A percentile compares a stretch with the other conserved stretches of the same genome.
phyloP scores from a whole-genome alignment of 257 asterid species.

The Gentiana dahurica region DNA sequence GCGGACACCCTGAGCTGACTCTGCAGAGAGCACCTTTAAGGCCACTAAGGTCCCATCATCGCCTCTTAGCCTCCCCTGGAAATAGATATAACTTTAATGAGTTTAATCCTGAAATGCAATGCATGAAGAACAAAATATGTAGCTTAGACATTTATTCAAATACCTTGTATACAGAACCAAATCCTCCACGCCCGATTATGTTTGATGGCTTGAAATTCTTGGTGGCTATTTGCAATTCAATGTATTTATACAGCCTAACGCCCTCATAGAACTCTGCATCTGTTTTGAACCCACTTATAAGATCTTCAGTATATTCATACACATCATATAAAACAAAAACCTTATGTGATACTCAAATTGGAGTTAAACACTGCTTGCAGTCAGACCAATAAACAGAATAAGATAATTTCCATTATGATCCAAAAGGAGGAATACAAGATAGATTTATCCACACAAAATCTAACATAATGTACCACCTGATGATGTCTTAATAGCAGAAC shows the following conservation, averaged over 20 bases:
- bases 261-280: constrained; percentile 46
- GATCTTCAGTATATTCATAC: not conserved
- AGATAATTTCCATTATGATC: too few relatives aligned
- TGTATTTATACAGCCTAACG: constrained; percentile 11
- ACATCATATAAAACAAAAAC: too few relatives aligned
- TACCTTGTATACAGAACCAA: constrained; percentile 68
- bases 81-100: not conserved
- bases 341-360: too few relatives aligned
- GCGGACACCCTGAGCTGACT: constrained; percentile 61
- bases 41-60: constrained; percentile 64
- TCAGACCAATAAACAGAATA: too few relatives aligned
- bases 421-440: too few relatives aligned
- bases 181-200: constrained; percentile 79
- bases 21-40: constrained; percentile 65
- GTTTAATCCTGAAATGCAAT: not conserved
- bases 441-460: too few relatives aligned
- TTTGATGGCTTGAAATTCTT: constrained; percentile 51
- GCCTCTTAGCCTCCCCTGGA: constrained; percentile 55
- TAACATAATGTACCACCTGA: too few relatives aligned
- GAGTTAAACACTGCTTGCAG: too few relatives aligned
- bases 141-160: not conserved
- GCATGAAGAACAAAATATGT: not conserved
- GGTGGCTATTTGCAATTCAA: constrained; percentile 62
- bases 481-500: too few relatives aligned
- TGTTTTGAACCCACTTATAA: constrained; percentile 16